Base-by-base conservation (phyloP, 495 filamentous ascomycete species). In the Lasiosphaeria ovina region DNA sequence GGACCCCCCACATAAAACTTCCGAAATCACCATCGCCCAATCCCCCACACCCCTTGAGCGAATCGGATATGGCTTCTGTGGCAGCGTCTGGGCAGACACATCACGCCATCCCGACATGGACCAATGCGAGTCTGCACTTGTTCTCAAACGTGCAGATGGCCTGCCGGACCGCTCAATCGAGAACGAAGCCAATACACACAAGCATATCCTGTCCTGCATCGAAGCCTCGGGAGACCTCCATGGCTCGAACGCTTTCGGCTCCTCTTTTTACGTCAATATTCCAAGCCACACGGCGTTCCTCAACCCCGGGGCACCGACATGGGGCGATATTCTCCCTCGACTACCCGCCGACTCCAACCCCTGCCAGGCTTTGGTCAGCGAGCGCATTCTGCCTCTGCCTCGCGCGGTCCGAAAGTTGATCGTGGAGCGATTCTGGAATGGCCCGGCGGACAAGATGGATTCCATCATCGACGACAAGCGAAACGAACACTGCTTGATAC, bases 401-500 rank as follows among this genome's bases (percentile, higher is more conserved):
- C 38, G 68, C 6, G 3, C 11, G 0, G 65, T 65, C 4, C 63
- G 77, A 48, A 57, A 64, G 7, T 55, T 66, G 6, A 52, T 81
- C 8, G 55, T 50, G 9, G 42, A 58, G 40, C 35, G 9, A 66
- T 75, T 35, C 64, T 69, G 8, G 60, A 58, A 54, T 79, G 72
- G 62, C 77, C 75, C 61, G 69, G 69, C 6, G 16, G 58, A 17
- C 16, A 7, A 7, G 17, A 50, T 64, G 14, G 32, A 55, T 16
- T 14, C 58, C 36, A 75, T 77, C 53, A 59, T 74, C 49, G 11
- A 40, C 8, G 72, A 71, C 44, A 53, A 64, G 31, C 57, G 52
- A 6, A 73, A 79, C 62, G 56, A 70, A 54, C 76, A 80, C 52
- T 82, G 76, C 51, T 60, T 83, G 3, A 66, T 81, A 7, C 66